Percentiles rank a stretch among this genome's conserved stretches.
Evolutionary conservation across 257 asterid genomes (phyloP).

Genomic region (Solanum chmielewskii): DNA sequence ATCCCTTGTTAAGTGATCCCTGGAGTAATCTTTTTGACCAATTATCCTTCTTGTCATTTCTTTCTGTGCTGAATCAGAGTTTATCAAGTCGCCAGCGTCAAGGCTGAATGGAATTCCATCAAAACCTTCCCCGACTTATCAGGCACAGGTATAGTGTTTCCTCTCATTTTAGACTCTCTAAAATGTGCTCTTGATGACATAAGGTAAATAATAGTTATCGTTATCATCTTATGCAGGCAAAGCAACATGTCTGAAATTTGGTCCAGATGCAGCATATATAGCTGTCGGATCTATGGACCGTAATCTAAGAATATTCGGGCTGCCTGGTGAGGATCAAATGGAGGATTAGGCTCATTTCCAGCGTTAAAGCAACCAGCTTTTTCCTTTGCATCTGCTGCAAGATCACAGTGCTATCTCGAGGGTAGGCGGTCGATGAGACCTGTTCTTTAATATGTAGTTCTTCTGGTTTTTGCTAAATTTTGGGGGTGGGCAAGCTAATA

Average conservation of each 20-base stretch:
- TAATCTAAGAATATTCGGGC: constrained; percentile 80
- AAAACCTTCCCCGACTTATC: constrained; percentile 95
- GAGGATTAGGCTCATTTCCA: background rate
- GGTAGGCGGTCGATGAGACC: background rate
- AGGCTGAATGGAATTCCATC: constrained; percentile 82
- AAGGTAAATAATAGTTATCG: background rate
- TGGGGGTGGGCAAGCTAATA: background rate
- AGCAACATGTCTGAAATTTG: constrained; percentile 66
- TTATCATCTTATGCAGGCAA: constrained; percentile 41
- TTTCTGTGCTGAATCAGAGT: constrained; percentile 36
- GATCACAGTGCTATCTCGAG: background rate
- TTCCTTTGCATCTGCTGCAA: background rate
- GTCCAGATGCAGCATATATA: constrained; percentile 77
- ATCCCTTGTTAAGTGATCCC: background rate
- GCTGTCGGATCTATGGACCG: constrained; percentile 97
- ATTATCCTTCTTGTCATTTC: background rate
- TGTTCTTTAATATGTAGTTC: background rate
- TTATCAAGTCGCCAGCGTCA: constrained; percentile 76
- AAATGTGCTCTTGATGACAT: background rate
- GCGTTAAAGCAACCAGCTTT: background rate
- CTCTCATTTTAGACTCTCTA: background rate
- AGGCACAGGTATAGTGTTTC: constrained; percentile 61
- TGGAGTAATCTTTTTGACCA: background rate
- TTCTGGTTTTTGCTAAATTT: background rate
- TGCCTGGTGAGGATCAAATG: constrained; percentile 46